Base-by-base conservation (phyloP, 306 rosid genomes). In the peach (Prunus persica) region DNA sequence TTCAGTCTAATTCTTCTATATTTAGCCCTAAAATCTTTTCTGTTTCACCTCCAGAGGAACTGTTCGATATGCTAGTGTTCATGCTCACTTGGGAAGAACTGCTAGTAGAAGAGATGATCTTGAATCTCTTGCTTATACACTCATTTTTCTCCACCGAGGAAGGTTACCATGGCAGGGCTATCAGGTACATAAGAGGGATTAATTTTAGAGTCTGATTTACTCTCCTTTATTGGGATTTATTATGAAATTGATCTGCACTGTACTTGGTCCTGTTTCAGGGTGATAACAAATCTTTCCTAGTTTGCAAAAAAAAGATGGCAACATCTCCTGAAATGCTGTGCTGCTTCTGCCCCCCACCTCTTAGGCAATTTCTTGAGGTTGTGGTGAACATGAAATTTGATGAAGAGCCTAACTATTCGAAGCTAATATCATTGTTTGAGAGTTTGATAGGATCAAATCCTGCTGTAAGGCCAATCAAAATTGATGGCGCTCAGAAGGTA, bases 331-430 rank as follows among this genome's bases (percentile, higher is more conserved):
- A 94, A 87, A 88, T 90, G 87, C 74, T 94, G 80, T 94, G 97
- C 84, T 90, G 97, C 85, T 87, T 86, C 87, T 94, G 97, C 81
- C 98, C 97, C 19, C 79, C 91, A 70, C 93, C 98, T 76, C 83
- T 94, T 55, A 91, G 75, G 81, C 93, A 87, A 65, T 94, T 94
- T 89, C 96, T 94, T 65, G 97, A 91, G 86, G 75, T 73, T 63
- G 98, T 94, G 72, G 98, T 94, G 77, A 94, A 87, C 86, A 91
- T 94, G 98, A 94, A 86, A 83, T 94, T 94, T 85, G 98, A 94
- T 41, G 98, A 94, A 84, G 98, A 91, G 77, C 98, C 98, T 52
- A 91, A 91, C 82, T 94, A 94, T 81, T 87, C 91, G 8, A 91
- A 89, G 85, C 76, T 94, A 65, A 90, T 91, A 76, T 86, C 98